A percentile compares a stretch with the other conserved stretches of the same genome.
phyloP scores from a whole-genome alignment of 73 alveolate species.

The Tetrahymena elliotti region DNA sequence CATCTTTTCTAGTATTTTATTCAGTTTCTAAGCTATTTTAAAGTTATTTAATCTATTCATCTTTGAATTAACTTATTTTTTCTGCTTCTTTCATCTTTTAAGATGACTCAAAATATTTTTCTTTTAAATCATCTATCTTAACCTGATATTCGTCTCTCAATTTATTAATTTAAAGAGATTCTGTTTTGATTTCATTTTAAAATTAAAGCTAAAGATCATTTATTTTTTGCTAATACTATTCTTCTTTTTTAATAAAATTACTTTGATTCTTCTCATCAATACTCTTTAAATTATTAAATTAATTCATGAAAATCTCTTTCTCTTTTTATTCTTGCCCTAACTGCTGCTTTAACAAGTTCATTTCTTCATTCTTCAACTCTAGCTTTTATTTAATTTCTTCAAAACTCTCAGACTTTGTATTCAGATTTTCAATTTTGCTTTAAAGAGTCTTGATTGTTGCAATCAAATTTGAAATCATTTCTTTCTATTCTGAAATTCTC shows the following conservation, averaged over 20 bases:
- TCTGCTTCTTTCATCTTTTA: not conserved
- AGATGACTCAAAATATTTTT: not conserved
- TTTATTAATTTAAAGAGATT: not conserved
- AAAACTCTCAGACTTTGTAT: not conserved
- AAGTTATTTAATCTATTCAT: not conserved
- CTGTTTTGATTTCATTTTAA: not conserved
- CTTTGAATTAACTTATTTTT: not conserved
- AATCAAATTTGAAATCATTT: not conserved
- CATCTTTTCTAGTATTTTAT: not conserved
- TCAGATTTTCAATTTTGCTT: not conserved
- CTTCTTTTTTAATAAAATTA: not conserved
- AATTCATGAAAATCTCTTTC: not conserved
- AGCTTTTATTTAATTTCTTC: not conserved
- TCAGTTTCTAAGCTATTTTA: not conserved
- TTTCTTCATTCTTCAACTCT: not conserved
- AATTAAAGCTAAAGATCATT: not conserved
- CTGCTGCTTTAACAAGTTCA: not conserved
- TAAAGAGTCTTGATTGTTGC: not conserved
- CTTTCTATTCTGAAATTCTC: not conserved
- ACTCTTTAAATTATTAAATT: not conserved
- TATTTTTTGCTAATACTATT: not conserved
- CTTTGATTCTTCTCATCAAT: not conserved
- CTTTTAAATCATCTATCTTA: not conserved
- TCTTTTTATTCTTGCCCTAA: not conserved
- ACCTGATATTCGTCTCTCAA: not conserved